These are phyloP conservation scores for Wickerhamomyces pijperi DNA, from an alignment of 805 yeast species.

Conservation along the genomic window DNA sequence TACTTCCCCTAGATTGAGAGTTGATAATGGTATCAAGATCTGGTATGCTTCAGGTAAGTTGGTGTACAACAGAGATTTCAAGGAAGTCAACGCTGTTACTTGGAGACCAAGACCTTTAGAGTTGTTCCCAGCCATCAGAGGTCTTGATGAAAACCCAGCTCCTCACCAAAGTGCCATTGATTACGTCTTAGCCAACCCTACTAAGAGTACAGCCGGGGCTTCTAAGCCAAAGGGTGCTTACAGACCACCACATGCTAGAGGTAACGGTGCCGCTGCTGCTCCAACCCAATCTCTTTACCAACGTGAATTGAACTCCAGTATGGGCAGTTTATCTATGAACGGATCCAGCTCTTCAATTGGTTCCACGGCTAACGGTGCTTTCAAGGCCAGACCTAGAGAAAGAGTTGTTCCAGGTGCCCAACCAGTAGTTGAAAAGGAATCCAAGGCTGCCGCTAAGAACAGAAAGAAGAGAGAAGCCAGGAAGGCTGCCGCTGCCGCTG, in stretches of 20 bases:
- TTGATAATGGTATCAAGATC: constrained; percentile 86
- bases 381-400: constrained; percentile 23
- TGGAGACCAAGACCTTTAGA: constrained; percentile 59
- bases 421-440: constrained; percentile 31
- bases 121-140: constrained; percentile 25
- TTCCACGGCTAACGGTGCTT: constrained; percentile 10
- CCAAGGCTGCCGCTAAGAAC: constrained; percentile 61
- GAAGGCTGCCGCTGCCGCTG: constrained; percentile 20
- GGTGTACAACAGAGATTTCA: constrained; percentile 66
- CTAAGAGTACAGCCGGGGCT: constrained; percentile 20
- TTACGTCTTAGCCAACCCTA: constrained; percentile 29
- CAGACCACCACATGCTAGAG: constrained; percentile 93
- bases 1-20: constrained; percentile 92
- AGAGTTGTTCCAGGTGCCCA: constrained; percentile 53
- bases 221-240: constrained; percentile 79
- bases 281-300: constrained; percentile 42
- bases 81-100: constrained; percentile 66
- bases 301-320: constrained; percentile 32
- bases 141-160: constrained; percentile 40
- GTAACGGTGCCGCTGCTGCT: constrained; percentile 21
- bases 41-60: constrained; percentile 89
- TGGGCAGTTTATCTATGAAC: constrained; percentile 1
- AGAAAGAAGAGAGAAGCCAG: constrained; percentile 66
- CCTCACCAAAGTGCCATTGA: constrained; percentile 66
- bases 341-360: constrained; percentile 4